Evolutionary conservation across 208 protist species (phyloP), one percentile per base, ranked within the genome.

Genomic region (Leptomonas pyrrhocoris): DNA sequence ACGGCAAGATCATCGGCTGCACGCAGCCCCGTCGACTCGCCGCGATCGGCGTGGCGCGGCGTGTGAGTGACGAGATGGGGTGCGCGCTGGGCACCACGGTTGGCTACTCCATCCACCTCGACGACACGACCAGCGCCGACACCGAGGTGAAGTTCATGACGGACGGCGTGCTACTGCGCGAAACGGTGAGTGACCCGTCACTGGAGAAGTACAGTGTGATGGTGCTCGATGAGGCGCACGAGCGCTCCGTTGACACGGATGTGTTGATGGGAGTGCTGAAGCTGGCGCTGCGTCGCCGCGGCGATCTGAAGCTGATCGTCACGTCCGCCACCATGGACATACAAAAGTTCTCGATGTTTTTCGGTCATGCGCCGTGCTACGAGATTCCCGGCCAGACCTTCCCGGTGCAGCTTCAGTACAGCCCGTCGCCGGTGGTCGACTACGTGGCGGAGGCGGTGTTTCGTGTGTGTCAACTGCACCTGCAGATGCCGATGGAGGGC

Each of bases 181-280:
- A 99, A 74, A 76, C 97, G 3, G 84, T 98, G 49, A 72, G 85
- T 12, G 96, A 99, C 74, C 78, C 90, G 2, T 57, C 83, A 18
- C 77, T 99, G 13, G 43, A 69, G 23, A 67, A 53, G 46, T 99
- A 99, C 83, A 96, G 83, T 66, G 90, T 98, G n/a, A 94, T 99
- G 50, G 98, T 99, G 38, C 86, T 99, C 7, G 99, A 99, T 88
- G 99, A 99, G 84, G 98, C 98, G 19, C 98, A 99, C 88, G 98
- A 99, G 76, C 81, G 93, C 2, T 93, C 84, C 16, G 77, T 97
- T 11, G 83, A 99, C 78, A 99, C 99, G 13, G 98, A 99, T 74
- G 95, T 99, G 21, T 81, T 99, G 23, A 98, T 99, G 84, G 98
- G 98, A 15, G 86, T 99, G 42, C 79, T 99, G 40, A 94, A 97